phyloP scores from a whole-genome alignment of 1,284 basidiomycete species.

The Sporisorium iseilematis-ciliati region DNA sequence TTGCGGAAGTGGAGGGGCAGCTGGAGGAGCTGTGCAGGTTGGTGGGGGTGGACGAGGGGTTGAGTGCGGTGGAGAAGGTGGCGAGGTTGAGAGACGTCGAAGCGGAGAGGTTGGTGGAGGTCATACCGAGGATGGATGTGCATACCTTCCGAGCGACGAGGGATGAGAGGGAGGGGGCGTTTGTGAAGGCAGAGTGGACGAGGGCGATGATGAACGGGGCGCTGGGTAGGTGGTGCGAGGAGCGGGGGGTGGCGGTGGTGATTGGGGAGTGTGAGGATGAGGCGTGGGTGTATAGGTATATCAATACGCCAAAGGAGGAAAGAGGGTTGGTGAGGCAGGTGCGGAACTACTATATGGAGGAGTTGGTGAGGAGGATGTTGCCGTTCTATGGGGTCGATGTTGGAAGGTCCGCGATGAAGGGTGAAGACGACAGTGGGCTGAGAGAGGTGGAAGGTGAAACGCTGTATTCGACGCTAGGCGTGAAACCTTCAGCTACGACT shows the following conservation, averaged over 20 bases:
- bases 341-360: constrained; percentile 49
- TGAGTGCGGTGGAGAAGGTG: constrained; percentile 32
- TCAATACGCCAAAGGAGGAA: constrained; percentile 38
- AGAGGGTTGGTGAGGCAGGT: constrained; percentile 32
- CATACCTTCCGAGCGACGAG: constrained; percentile 52
- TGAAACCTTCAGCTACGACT: constrained; percentile 25
- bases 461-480: constrained; percentile 27
- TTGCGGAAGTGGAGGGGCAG: constrained; percentile 38
- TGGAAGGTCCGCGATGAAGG: background rate
- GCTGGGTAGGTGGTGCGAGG: constrained; percentile 41
- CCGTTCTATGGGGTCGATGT: constrained; percentile 26
- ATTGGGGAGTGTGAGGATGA: constrained; percentile 50
- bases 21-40: constrained; percentile 35
- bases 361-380: constrained; percentile 37
- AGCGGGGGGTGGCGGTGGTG: constrained; percentile 26
- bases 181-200: constrained; percentile 45
- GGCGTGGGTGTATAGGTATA: constrained; percentile 46
- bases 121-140: constrained; percentile 35
- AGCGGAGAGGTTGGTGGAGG: constrained; percentile 19
- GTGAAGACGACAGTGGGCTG: background rate
- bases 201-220: constrained; percentile 42
- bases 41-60: constrained; percentile 11
- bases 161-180: constrained; percentile 22
- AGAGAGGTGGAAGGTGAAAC: background rate
- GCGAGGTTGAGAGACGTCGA: constrained; percentile 26